Conservation (phyloP, 495 filamentous ascomycete species). For the Pseudotulostoma volvatum region DNA sequence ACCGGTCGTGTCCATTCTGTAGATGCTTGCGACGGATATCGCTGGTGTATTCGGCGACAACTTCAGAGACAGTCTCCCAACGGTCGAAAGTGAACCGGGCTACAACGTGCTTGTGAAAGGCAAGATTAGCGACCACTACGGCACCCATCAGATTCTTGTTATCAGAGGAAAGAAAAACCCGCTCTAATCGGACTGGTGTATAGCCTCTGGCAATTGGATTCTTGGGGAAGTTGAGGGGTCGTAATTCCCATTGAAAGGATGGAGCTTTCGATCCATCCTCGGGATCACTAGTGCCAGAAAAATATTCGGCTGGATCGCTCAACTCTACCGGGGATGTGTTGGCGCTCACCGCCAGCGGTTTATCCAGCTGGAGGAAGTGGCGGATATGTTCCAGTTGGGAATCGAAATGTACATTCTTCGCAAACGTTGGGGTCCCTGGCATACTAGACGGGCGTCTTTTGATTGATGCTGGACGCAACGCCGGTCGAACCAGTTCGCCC, state of each 20-base stretch:
- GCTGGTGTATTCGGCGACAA: slow-evolving; percentile 70
- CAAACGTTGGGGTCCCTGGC: slow-evolving; percentile 91
- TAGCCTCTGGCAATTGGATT: slow-evolving; percentile 11
- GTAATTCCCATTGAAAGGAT: slow-evolving; percentile 74
- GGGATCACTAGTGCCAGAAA: slow-evolving; percentile 49
- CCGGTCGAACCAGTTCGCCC: slow-evolving; percentile 87
- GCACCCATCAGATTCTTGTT: slow-evolving; percentile 70
- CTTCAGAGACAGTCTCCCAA: slow-evolving; percentile 95
- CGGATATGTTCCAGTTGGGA: slow-evolving; percentile 85
- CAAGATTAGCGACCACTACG: slow-evolving; percentile 71
- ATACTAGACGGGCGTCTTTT: slow-evolving; percentile 80
- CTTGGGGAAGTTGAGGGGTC: slow-evolving; percentile 67
- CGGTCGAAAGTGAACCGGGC: slow-evolving; percentile 92
- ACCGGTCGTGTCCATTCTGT: slow-evolving; percentile 63
- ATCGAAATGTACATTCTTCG: slow-evolving; percentile 93
- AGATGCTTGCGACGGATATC: slow-evolving; percentile 53
- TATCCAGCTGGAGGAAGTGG: slow-evolving; percentile 85
- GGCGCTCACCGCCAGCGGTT: slow-evolving; percentile 85
- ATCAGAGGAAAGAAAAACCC: slow-evolving; percentile 71
- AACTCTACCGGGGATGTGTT: slow-evolving; percentile 85
- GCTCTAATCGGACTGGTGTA: slow-evolving; percentile 55
- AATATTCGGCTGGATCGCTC: slow-evolving; percentile 80
- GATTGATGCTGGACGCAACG: slow-evolving; percentile 54
- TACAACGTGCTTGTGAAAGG: slow-evolving; percentile 76
- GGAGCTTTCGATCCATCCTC: slow-evolving; percentile 17